Base-by-base conservation (phyloP, 495 filamentous ascomycete genomes). In the Lineolata rhizophorae region DNA sequence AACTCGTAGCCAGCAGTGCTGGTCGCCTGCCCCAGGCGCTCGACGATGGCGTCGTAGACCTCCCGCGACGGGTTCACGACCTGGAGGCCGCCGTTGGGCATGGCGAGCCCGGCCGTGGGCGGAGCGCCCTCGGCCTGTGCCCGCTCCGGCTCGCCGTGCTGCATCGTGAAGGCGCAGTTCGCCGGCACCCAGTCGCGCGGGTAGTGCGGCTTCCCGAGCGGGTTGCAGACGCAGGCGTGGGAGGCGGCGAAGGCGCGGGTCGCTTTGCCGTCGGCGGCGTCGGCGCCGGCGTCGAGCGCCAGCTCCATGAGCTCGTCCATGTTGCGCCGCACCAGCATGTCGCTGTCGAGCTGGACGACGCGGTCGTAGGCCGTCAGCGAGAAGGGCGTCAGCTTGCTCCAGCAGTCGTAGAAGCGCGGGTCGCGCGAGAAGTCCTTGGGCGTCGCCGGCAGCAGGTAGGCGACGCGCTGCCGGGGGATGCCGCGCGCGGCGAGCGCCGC, bases 261-360 rank as follows among this genome's bases (percentile, higher is more conserved):
- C 5, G 65, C 70, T 20, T 53, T 61, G 9, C 66, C 69, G n/a
- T n/a, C n/a, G 2, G 13, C 53, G 43, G 56, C 24, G 30, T 50
- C 52, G 1, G 65, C 55, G 25, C 16, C 16, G n/a, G 51, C 42
- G 46, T 83, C 76, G 11, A 87, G 60, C 40, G 60, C 48, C 4
- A 87, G 18, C 3, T 76, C 69, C 76, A 85, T 84, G 31, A 90
- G 52, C 50, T 83, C 79, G 45, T 90, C 80, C 74, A 90, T 85
- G 46, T 82, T 82, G 35, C 57, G 53, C 31, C 67, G 53, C 3
- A 78, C 64, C 14, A 85, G 43, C 80, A 85, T 90, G 50, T 90
- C 80, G 42, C 70, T 70, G 50, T 90, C 80, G n/a, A 90, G 61
- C 47, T 73, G 69, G 12, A 83, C 67, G 14, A 90, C 61, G 10